These are phyloP conservation scores for Pseudogymnoascus sp. DNA, from an alignment of 2,329 filamentous ascomycete genomes.

Conservation along the genomic window DNA sequence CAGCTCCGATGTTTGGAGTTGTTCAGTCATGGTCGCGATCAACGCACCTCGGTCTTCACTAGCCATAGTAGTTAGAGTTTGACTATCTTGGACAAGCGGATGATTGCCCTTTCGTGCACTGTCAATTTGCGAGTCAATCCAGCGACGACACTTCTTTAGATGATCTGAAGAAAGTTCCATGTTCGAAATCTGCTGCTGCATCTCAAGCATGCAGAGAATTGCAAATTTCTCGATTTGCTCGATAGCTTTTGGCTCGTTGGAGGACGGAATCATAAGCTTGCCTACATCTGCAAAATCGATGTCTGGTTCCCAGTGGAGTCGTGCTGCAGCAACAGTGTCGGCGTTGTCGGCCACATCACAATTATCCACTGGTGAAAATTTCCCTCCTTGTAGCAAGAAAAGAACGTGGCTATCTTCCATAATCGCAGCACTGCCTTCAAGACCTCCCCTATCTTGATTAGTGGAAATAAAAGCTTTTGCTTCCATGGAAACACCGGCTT, in stretches of 20 bases:
- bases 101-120: constrained; percentile 1
- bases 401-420: not conserved
- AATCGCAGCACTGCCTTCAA: not conserved
- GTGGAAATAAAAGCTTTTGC: not conserved
- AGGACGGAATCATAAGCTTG: constrained; percentile 11
- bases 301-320: constrained; percentile 16
- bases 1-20: not conserved
- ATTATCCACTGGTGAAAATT: constrained; percentile 11
- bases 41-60: not conserved
- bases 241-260: constrained; percentile 3
- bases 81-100: constrained; percentile 10
- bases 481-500: constrained; percentile 7
- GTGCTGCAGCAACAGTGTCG: constrained; percentile 13
- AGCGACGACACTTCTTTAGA: constrained; percentile 15
- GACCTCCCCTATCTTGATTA: not conserved
- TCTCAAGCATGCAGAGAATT: constrained; percentile 17
- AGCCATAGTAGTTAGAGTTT: not conserved
- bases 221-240: constrained; percentile 14
- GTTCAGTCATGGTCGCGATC: constrained; percentile 9
- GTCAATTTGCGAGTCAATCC: constrained; percentile 11
- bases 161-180: constrained; percentile 5
- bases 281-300: constrained; percentile 13
- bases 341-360: not conserved
- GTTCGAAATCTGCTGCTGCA: constrained; percentile 6
- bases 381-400: not conserved